Percentiles rank a stretch among this genome's conserved stretches.
These are phyloP conservation scores for Gossypium raimondii DNA, from an alignment of 345 rosid genomes.

Conservation along the genomic window DNA sequence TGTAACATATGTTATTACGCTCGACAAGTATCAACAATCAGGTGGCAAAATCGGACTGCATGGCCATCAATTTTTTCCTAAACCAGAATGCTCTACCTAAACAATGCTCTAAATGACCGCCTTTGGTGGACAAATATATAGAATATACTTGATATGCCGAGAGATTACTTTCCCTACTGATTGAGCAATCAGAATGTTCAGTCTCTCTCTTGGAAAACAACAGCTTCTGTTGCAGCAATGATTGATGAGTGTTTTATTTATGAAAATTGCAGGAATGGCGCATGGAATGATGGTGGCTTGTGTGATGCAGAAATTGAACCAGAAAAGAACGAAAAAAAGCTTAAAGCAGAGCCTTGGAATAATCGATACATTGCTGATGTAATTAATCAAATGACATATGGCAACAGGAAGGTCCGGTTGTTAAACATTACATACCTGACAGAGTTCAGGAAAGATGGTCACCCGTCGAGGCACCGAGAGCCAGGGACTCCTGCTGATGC, in stretches of 20 bases:
- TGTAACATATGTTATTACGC: no score
- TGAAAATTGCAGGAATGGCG: constrained; percentile 45
- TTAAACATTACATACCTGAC: constrained; percentile 73
- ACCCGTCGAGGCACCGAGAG: constrained; percentile 73
- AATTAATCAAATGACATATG: constrained; percentile 41
- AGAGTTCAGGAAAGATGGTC: constrained; percentile 65
- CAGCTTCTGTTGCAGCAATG: neutral
- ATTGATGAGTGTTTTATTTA: neutral
- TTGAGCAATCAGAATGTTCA: no score
- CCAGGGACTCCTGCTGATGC: constrained; percentile 52
- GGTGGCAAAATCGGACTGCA: no score
- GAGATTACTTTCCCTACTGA: no score
- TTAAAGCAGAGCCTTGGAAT: constrained; percentile 47
- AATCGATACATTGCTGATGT: constrained; percentile 49
- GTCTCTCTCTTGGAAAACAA: no score
- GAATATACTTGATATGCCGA: no score
- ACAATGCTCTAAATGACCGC: no score
- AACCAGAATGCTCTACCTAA: no score
- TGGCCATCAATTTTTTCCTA: no score
- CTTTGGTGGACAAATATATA: no score
- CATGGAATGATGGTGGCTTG: constrained; percentile 64
- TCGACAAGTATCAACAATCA: no score
- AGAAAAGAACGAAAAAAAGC: constrained; percentile 35
- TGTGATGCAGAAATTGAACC: constrained; percentile 65
- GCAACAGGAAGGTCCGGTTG: constrained; percentile 43